Base-by-base conservation (phyloP, 768 basidiomycete genomes). In the Termitomyces sp. region DNA sequence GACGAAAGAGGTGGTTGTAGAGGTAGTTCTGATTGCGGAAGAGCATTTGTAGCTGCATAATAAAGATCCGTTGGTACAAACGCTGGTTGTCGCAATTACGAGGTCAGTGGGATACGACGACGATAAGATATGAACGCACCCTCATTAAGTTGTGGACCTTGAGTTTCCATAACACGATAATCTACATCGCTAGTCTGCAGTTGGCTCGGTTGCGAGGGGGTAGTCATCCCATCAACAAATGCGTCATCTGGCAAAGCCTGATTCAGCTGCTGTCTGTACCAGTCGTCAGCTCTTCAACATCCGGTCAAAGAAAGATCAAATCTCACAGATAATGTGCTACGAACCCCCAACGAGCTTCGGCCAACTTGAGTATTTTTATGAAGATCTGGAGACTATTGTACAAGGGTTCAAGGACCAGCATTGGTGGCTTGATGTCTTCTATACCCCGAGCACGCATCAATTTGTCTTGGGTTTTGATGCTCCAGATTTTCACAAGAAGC, bases 401-500 rank as follows among this genome's bases (percentile, higher is more conserved):
- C n/a, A 76, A 56, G 22, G 69, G 62, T 33, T 74, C 68, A n/a
- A 77, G 70, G 27, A 60, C 54, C 10, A 66, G 57, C 47, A 71
- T 33, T 3, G 68, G 68, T 18, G 70, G 68, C 52, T 73, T 72
- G 32, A 69, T 57, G 50, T 75, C 76, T n/a, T 67, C 63, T 15
- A 62, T 42, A 13, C 59, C 58, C 32, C 39, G 52, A 16, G 54
- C 62, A 35, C 63, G 65, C 38, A 71, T 68, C 5, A 55, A 62
- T 44, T 71, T 73, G 48, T 79, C 77, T 57, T 77, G 76, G 47
- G 68, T 64, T 60, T 80, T 84, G 48, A 81, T 59, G 54, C 80
- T 76, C 84, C 86, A 88, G n/a, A 82, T 68, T 42, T 75, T 73
- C 52, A 83, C 68, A n/a, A 85, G 66, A 15, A 88, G 68, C 10